Base-by-base conservation (phyloP, 768 basidiomycete genomes). In the Zangia roseola region DNA sequence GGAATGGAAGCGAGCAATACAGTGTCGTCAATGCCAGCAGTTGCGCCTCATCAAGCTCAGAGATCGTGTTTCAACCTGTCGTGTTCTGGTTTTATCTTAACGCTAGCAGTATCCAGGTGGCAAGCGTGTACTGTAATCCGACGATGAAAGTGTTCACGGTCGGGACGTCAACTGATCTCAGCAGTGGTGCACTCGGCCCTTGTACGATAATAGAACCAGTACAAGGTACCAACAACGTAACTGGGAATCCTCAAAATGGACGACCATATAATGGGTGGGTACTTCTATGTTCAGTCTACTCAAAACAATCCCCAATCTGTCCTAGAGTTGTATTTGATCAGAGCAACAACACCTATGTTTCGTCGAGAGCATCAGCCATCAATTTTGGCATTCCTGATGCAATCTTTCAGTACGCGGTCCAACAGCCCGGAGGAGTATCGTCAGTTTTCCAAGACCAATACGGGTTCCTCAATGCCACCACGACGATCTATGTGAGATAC, bases 71-170 rank as follows among this genome's bases (percentile, higher is more conserved):
- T 50, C 76, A 72, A 30, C 82, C 85, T 8, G 81, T 86, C 36
- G 75, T 86, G 69, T 88, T 86, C 57, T 88, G 84, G 84, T 85
- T 63, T 60, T 84, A 74, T 60, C 70, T 77, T 25, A 60, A 70
- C 37, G 56, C 60, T 40, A 56, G 63, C 16, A 67, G 52, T 20
- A 61, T 69, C 12, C 69, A 80, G 49, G 77, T 74, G 1, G 70
- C 72, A 44, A 73, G 74, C 4, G 73, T 86, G 7, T 84, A 86
- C 53, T 88, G 86, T 57, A 54, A 63, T 10, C 84, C 85, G 4
- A 69, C 61, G 2, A 75, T 88, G 40, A 51, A 64, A 5, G 60
- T 73, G 2, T 75, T 70, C 52, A 60, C 72, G 46, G 74, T 84
- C 20, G 56, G 54, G 8, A 78, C 75, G 0, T 68, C 65, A 0